phyloP scores from a whole-genome alignment of 2,329 filamentous ascomycete genomes.

The Colletotrichum sp. region DNA sequence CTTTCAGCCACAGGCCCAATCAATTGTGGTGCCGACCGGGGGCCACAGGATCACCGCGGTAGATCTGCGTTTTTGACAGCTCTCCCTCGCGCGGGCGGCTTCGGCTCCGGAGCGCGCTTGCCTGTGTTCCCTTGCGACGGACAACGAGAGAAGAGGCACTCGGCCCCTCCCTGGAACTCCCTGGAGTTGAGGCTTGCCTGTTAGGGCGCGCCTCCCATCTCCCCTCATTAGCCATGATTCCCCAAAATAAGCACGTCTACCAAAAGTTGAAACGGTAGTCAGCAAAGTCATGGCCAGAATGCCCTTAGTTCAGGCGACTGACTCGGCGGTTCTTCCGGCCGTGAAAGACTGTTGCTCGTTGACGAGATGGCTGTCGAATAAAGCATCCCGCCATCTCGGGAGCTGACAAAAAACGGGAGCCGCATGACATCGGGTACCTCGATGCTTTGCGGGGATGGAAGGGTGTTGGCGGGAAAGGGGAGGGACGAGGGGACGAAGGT shows the following conservation, averaged over 20 bases:
- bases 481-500: background rate
- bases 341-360: background rate
- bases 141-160: background rate
- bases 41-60: slow-evolving; percentile 15
- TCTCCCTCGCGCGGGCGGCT: slow-evolving; percentile 17
- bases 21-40: slow-evolving; percentile 13
- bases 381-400: background rate
- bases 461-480: background rate
- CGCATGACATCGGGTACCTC: slow-evolving; percentile 9
- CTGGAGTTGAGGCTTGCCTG: slow-evolving; percentile 17
- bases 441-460: slow-evolving; percentile 7
- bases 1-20: slow-evolving; percentile 17
- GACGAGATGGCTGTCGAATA: background rate
- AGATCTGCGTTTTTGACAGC: slow-evolving; percentile 22
- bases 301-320: background rate
- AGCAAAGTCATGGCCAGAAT: background rate
- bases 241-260: slow-evolving; percentile 12
- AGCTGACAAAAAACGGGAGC: background rate
- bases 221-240: background rate
- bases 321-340: slow-evolving; percentile 1
- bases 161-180: slow-evolving; percentile 12
- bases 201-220: background rate
- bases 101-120: slow-evolving; percentile 12
- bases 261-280: slow-evolving; percentile 20
- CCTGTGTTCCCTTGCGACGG: background rate